Conservation (phyloP, 768 basidiomycete genomes). For the Termitomyces heimii region DNA sequence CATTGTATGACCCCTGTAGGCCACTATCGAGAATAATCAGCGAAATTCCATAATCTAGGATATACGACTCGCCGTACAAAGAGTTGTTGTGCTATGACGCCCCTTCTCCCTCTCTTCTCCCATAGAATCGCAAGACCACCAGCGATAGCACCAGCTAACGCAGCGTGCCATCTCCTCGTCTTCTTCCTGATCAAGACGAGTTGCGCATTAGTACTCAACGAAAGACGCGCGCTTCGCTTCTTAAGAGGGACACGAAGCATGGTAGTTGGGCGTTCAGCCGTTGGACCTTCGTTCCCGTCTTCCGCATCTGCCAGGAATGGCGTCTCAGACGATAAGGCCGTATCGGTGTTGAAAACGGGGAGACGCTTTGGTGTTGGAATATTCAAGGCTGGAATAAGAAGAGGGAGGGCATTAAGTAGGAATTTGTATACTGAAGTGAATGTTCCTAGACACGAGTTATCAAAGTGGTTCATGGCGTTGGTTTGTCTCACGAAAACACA, state of each 20-base stretch:
- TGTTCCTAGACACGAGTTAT: constrained; percentile 37
- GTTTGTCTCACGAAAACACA: constrained; percentile 15
- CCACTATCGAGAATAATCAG: constrained; percentile 42
- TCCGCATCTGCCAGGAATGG: constrained; percentile 12
- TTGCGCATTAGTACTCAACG: constrained; percentile 58
- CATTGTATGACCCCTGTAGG: constrained; percentile 85
- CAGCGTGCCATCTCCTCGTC: constrained; percentile 72
- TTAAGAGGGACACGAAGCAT: constrained; percentile 23
- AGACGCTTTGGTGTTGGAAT: constrained; percentile 22
- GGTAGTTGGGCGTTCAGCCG: constrained; percentile 18
- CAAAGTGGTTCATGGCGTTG: too few relatives aligned
- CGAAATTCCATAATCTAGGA: neutral
- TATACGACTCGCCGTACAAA: constrained; percentile 66
- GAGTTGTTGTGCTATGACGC: constrained; percentile 77
- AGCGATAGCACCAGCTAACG: constrained; percentile 70
- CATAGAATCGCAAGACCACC: constrained; percentile 72
- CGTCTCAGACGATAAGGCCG: constrained; percentile 13
- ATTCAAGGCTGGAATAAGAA: constrained; percentile 50
- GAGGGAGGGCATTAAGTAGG: constrained; percentile 71
- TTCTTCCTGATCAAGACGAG: constrained; percentile 57
- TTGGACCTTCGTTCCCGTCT: constrained; percentile 13
- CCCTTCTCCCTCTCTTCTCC: constrained; percentile 62
- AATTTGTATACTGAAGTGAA: constrained; percentile 78
- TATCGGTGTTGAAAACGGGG: constrained; percentile 19
- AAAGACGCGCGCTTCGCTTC: constrained; percentile 45